Evolutionary conservation across 345 rosid genomes (phyloP), one percentile per base, ranked within the genome.

Genomic region (Kernera saxatilis): DNA sequence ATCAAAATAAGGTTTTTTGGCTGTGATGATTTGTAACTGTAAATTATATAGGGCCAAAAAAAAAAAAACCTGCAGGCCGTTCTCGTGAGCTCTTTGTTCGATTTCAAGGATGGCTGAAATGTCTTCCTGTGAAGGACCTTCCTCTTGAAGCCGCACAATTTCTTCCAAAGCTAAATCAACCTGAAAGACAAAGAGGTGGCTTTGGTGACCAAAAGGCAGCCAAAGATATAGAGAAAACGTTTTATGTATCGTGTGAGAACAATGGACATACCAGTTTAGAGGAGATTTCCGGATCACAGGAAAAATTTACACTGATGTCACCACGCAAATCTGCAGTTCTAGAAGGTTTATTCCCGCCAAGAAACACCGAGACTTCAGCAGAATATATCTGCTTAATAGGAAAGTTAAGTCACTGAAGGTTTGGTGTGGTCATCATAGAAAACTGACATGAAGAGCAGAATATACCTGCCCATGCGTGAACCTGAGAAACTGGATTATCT

Each of bases 51-150:
- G n/a, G n/a, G 18, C 12, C 7, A 13, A 52, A 13, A 33, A 56
- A 48, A 13, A 17, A 51, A 58, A 54, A 40, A 87, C 98, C 94
- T 92, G 94, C 80, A 89, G 68, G 79, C 98, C 96, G 49, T 86
- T 90, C 80, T 92, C 98, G 68, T 89, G 89, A 73, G 95, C 91
- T 84, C 97, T 84, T 83, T 90, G 98, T 77, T 90, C 98, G 23
- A 93, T 87, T 86, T 90, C 97, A 48, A 93, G 88, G 69, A 88
- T 82, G 49, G 93, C 82, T 53, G 79, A 82, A 58, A 90, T 78
- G 78, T 90, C 97, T 78, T 87, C 81, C 48, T 84, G 87, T 15
- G 83, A 73, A 59, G 96, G 89, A 13, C 97, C 98, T 71, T 90
- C 89, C 78, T 80, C 86, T 79, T 87, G 96, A 75, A 93, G 88